Evolutionary conservation across 2,329 filamentous ascomycete species (phyloP).

Genomic region (Fusarium sp.): DNA sequence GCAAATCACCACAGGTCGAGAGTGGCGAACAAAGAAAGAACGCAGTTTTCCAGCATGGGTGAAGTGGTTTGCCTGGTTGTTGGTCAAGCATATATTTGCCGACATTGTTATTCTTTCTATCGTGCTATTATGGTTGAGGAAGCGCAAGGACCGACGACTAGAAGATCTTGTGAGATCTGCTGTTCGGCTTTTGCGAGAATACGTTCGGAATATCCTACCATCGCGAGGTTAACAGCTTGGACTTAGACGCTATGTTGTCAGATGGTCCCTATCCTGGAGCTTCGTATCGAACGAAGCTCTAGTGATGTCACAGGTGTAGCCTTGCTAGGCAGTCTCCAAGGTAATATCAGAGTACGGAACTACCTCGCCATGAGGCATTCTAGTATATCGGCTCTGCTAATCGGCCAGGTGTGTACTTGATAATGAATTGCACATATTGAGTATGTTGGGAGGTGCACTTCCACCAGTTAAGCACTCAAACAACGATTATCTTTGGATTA

Average conservation of each 20-base stretch:
- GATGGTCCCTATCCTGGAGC: no score
- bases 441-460: background rate
- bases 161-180: conserved; percentile 79
- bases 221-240: conserved; percentile 58
- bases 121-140: conserved; percentile 78
- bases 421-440: background rate
- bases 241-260: background rate
- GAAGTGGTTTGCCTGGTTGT: conserved; percentile 75
- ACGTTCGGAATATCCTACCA: conserved; percentile 69
- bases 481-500: background rate
- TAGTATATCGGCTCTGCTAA: background rate
- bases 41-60: conserved; percentile 77
- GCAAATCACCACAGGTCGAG: conserved; percentile 82
- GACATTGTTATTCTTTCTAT: conserved; percentile 76
- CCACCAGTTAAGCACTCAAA: background rate
- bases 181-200: conserved; percentile 68
- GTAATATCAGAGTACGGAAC: background rate
- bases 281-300: no score
- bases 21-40: conserved; percentile 75
- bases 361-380: background rate
- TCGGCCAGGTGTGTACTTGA: background rate
- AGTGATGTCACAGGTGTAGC: background rate
- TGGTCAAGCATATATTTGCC: conserved; percentile 78
- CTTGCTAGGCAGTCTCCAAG: background rate
- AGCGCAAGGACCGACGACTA: conserved; percentile 75